A percentile compares a stretch with the other conserved stretches of the same genome.
phyloP scores from a whole-genome alignment of 2,329 filamentous ascomycete species.

The Arthrocladium fulminans region DNA sequence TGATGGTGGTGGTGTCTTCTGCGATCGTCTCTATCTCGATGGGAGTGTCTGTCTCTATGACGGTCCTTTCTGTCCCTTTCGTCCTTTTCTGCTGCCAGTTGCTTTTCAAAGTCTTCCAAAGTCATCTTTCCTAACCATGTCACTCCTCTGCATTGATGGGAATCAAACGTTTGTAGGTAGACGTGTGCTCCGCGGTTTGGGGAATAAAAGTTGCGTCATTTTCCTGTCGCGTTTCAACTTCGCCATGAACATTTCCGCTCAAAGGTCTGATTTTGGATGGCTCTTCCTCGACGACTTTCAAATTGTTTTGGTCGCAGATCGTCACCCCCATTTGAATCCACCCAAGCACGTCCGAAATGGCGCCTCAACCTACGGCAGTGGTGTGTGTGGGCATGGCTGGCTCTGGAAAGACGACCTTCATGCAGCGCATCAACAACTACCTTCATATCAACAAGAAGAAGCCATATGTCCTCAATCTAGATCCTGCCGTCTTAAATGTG shows the following conservation, averaged over 20 bases:
- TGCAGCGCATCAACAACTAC: conserved; percentile 94
- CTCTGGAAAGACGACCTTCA: conserved; percentile 98
- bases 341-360: conserved; percentile 29
- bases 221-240: conserved; percentile 3
- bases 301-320: conserved; percentile 1
- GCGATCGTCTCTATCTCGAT: conserved; percentile 29
- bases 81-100: conserved; percentile 47
- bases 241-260: conserved; percentile 3
- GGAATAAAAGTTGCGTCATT: background rate
- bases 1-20: conserved; percentile 26
- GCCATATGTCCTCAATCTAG: conserved; percentile 94
- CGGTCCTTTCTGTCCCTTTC: conserved; percentile 30
- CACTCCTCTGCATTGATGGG: background rate
- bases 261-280: too few relatives aligned
- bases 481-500: conserved; percentile 85
- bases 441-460: conserved; percentile 71
- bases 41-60: conserved; percentile 38
- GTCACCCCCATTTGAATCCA: background rate
- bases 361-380: conserved; percentile 60
- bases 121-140: background rate
- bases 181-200: background rate
- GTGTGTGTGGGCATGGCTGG: conserved; percentile 98
- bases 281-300: too few relatives aligned
- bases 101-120: conserved; percentile 60
- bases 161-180: background rate